Evolutionary conservation across 192 early-diverging fungal genomes (phyloP).

Genomic region (Powellomyces hirtus): DNA sequence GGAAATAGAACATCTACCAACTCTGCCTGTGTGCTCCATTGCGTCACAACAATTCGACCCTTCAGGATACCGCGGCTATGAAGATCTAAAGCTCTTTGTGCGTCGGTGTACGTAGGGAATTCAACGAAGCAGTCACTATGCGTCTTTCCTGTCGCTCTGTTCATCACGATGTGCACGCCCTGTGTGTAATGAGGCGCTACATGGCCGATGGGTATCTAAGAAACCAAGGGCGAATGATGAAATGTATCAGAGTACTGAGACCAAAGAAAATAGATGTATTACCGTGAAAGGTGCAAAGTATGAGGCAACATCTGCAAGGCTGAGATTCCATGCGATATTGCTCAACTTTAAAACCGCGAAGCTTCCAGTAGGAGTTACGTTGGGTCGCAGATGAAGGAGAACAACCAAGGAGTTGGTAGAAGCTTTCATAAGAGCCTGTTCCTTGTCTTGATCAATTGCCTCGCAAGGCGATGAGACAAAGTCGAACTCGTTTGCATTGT

Average conservation of each 20-base stretch:
- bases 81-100: constrained; percentile 53
- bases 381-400: constrained; percentile 25
- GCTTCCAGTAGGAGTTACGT: constrained; percentile 18
- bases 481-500: too few species aligned
- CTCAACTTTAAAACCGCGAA: constrained; percentile 38
- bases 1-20: constrained; percentile 38
- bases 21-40: constrained; percentile 35
- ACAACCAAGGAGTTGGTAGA: constrained; percentile 4
- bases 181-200: constrained; percentile 36
- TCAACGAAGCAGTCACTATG: constrained; percentile 68
- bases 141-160: constrained; percentile 69
- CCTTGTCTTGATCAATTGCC: background rate
- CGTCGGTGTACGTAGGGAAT: constrained; percentile 50
- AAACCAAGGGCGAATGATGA: background rate
- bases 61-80: constrained; percentile 57
- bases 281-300: constrained; percentile 30
- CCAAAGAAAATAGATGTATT: background rate
- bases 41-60: constrained; percentile 55
- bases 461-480: background rate
- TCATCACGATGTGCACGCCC: constrained; percentile 53
- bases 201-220: constrained; percentile 37
- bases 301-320: constrained; percentile 30
- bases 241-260: background rate
- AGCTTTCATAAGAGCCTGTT: background rate
- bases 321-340: constrained; percentile 38